These are phyloP conservation scores for Nicotiana sylvestris DNA, from an alignment of 257 asterid genomes.

Conservation along the genomic window DNA sequence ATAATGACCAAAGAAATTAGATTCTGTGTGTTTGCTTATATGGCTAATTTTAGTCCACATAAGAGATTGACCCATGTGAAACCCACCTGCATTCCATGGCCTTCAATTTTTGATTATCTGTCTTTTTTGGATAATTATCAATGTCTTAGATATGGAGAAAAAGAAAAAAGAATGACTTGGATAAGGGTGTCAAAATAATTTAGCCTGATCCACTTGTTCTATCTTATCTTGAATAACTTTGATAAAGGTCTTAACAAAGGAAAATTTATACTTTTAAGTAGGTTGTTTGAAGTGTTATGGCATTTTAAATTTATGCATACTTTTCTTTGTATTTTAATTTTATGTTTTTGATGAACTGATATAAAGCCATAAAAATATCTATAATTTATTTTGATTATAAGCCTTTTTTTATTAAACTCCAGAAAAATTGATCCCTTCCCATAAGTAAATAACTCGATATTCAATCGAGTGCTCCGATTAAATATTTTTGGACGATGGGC, in stretches of 20 bases:
- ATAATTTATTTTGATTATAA: too few species aligned
- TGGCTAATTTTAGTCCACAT: background rate
- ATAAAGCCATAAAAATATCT: too few species aligned
- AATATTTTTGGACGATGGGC: too few species aligned
- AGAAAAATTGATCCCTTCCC: too few species aligned
- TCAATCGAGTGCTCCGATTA: too few species aligned
- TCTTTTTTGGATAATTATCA: background rate
- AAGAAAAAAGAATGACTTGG: background rate
- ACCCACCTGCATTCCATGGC: background rate
- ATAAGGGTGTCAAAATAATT: conserved; percentile 1
- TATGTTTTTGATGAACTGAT: too few species aligned
- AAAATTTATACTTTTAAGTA: background rate
- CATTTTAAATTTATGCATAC: too few species aligned
- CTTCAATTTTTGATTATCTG: background rate
- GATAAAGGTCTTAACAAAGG: background rate
- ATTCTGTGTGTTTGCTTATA: background rate
- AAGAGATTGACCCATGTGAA: background rate
- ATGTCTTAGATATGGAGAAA: background rate
- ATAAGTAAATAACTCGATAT: too few species aligned
- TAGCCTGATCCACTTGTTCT: background rate
- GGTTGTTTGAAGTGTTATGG: too few species aligned
- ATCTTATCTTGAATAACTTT: background rate
- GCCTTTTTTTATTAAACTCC: too few species aligned
- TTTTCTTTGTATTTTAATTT: too few species aligned
- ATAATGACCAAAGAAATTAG: background rate